These are phyloP conservation scores for Raddia distichophylla DNA, from an alignment of 176 grass and related monocot species.

Conservation along the genomic window DNA sequence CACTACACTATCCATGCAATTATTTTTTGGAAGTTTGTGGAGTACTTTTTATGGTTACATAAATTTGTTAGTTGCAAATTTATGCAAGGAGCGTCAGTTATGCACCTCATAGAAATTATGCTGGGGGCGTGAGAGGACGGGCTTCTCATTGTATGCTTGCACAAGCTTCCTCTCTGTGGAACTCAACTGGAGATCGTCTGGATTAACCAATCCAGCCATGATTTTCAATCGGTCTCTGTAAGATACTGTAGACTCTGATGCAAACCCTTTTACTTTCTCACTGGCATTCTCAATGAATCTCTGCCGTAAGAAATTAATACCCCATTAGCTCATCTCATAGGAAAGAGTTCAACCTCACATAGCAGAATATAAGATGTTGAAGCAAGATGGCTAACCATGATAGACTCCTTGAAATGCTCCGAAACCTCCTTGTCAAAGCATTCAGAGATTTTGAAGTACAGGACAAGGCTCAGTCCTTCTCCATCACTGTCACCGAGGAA, in stretches of 20 bases:
- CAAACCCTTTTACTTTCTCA: conserved; percentile 85
- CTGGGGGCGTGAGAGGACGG: conserved; percentile 92
- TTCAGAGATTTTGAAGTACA: conserved; percentile 92
- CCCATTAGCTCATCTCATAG: conserved; percentile 11
- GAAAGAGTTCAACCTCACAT: not conserved
- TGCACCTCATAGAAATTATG: conserved; percentile 85
- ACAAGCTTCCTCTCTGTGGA: conserved; percentile 85
- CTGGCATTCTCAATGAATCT: conserved; percentile 78
- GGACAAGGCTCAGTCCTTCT: conserved; percentile 84
- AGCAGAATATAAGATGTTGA: conserved; percentile 24
- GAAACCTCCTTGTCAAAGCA: conserved; percentile 96
- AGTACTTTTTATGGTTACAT: not conserved
- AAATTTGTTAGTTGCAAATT: not conserved
- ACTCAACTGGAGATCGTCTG: conserved; percentile 83
- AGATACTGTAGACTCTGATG: conserved; percentile 66
- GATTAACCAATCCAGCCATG: conserved; percentile 87
- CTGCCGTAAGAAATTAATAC: conserved; percentile 33
- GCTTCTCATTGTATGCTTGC: conserved; percentile 93
- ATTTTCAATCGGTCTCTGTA: conserved; percentile 95
- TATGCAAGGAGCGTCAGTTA: conserved; percentile 13
- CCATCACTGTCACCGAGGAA: conserved; percentile 91
- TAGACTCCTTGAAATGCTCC: conserved; percentile 79
- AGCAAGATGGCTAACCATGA: conserved; percentile 54
- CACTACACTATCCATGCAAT: not conserved
- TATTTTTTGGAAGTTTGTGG: not conserved